phyloP scores from a whole-genome alignment of 176 grass and related monocot genomes.

The Alopecurus myosuroides region DNA sequence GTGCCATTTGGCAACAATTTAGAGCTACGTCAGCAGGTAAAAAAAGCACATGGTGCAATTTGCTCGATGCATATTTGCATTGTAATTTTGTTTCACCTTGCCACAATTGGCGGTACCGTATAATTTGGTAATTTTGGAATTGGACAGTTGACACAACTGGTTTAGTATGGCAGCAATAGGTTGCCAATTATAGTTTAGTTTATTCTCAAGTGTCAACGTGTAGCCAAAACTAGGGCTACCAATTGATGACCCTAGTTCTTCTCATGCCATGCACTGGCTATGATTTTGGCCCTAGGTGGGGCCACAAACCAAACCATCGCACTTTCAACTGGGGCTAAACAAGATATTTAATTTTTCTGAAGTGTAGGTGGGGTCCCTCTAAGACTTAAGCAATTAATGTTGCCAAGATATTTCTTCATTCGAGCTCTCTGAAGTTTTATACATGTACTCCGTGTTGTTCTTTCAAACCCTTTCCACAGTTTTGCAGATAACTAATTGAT shows the following conservation, averaged over 20 bases:
- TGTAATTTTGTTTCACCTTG: not conserved
- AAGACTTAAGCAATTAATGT: not conserved
- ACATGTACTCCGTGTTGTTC: not conserved
- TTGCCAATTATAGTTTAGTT: not conserved
- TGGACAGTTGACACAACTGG: not conserved
- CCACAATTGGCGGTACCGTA: not conserved
- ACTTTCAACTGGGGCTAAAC: not conserved
- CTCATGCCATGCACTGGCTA: not conserved
- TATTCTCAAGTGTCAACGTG: not conserved
- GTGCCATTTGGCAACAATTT: not conserved
- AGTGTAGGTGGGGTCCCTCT: not conserved
- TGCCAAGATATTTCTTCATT: not conserved
- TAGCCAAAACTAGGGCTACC: not conserved
- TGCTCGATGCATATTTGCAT: not conserved
- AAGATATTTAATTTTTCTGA: not conserved
- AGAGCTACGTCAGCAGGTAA: not conserved
- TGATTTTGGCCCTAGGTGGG: not conserved
- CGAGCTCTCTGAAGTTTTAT: not conserved
- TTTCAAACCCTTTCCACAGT: not conserved
- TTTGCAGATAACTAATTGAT: conserved; percentile 1
- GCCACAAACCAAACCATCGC: not conserved
- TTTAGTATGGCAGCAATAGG: not conserved
- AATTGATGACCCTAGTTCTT: not conserved
- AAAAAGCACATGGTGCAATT: not conserved
- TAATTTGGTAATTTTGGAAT: not conserved